phyloP scores from a whole-genome alignment of 2,329 filamentous ascomycete genomes.

The Dactylellina parvicollis region DNA sequence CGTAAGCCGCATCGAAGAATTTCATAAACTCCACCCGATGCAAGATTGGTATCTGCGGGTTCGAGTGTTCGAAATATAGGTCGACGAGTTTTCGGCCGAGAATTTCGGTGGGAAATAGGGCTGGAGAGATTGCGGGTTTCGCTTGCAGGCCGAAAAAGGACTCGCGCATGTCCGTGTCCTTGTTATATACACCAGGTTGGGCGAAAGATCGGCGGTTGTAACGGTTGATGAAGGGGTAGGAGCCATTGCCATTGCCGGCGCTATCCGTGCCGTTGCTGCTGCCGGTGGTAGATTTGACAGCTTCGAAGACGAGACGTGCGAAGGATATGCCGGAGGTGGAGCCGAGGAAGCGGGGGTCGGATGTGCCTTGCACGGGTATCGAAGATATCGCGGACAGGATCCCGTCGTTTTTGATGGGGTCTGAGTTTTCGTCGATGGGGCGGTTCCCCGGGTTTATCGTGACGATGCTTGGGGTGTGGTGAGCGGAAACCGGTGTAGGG shows the following conservation, averaged over 20 bases:
- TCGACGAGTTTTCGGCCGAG: constrained; percentile 77
- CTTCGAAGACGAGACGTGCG: constrained; percentile 90
- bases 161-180: constrained; percentile 86
- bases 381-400: constrained; percentile 53
- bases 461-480: constrained; percentile 42
- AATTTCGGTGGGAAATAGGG: constrained; percentile 80
- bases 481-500: constrained; percentile 35
- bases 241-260: constrained; percentile 29
- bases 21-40: constrained; percentile 90
- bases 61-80: constrained; percentile 94
- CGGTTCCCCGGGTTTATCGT: constrained; percentile 56
- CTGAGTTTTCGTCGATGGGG: constrained; percentile 57
- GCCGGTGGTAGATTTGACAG: constrained; percentile 74
- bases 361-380: constrained; percentile 69
- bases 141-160: constrained; percentile 97
- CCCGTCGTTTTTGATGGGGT: constrained; percentile 59
- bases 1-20: constrained; percentile 84
- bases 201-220: constrained; percentile 60
- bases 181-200: constrained; percentile 60
- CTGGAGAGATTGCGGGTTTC: constrained; percentile 84
- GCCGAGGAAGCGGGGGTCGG: constrained; percentile 82
- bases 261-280: constrained; percentile 31
- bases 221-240: constrained; percentile 62
- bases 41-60: constrained; percentile 92
- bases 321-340: constrained; percentile 93